Evolutionary conservation across 345 rosid species (phyloP).

Genomic region (Arabidopsis suecica): DNA sequence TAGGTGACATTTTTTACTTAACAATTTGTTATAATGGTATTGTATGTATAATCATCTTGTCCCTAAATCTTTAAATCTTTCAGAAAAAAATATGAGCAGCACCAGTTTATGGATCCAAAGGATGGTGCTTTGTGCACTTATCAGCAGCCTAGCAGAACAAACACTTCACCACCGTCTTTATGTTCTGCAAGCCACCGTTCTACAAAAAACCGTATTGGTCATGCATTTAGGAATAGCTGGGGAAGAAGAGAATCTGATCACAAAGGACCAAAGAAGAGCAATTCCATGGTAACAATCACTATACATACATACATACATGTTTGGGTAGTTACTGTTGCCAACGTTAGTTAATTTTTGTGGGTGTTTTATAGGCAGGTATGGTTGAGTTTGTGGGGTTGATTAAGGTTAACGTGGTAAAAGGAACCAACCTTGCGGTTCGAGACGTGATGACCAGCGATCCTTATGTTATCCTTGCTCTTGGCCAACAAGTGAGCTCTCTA

Average conservation of each 20-base stretch:
- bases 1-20: conserved; percentile 51
- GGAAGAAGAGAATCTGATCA: conserved; percentile 73
- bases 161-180: conserved; percentile 45
- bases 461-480: conserved; percentile 84
- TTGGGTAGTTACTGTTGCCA: conserved; percentile 2
- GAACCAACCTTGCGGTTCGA: conserved; percentile 90
- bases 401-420: conserved; percentile 94
- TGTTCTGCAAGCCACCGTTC: conserved; percentile 44
- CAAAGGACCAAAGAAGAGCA: conserved; percentile 70
- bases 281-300: conserved; percentile 60
- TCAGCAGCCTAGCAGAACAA: conserved; percentile 38
- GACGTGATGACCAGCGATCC: conserved; percentile 94
- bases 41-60: conserved; percentile 3
- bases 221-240: conserved; percentile 90
- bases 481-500: conserved; percentile 73
- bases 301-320: conserved; percentile 12
- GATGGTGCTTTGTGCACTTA: conserved; percentile 53
- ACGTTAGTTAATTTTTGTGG: conserved; percentile 18
- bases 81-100: conserved; percentile 88
- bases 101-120: conserved; percentile 59
- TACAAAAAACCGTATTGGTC: conserved; percentile 69
- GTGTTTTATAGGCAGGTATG: conserved; percentile 84
- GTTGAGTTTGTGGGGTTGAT: conserved; percentile 94
- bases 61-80: conserved; percentile 25
- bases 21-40: neutral